These are phyloP conservation scores for Oryza meyeriana DNA, from an alignment of 176 grass and related monocot genomes.

Conservation along the genomic window DNA sequence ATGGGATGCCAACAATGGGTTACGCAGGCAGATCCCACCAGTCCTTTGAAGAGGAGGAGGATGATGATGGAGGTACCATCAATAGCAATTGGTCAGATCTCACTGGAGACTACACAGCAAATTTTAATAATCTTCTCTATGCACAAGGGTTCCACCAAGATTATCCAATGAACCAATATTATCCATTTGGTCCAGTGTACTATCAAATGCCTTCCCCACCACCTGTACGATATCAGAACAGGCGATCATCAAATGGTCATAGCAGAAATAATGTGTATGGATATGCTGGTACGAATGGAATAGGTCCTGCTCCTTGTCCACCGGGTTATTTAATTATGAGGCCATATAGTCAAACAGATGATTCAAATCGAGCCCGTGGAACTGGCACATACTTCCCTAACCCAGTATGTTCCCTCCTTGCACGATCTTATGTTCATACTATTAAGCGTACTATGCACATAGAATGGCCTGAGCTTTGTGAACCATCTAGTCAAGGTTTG, in stretches of 20 bases:
- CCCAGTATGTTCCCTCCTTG: constrained; percentile 46
- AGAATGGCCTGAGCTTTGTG: background rate
- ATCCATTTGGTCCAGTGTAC: constrained; percentile 19
- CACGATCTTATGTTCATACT: constrained; percentile 8
- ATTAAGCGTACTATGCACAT: background rate
- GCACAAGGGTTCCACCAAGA: constrained; percentile 43
- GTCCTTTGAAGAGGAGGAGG: constrained; percentile 8
- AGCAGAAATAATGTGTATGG: constrained; percentile 48
- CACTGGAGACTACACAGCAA: constrained; percentile 40
- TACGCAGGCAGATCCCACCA: constrained; percentile 13
- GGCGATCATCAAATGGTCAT: constrained; percentile 46
- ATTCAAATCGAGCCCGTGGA: constrained; percentile 55
- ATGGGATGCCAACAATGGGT: constrained; percentile 9
- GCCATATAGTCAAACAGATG: constrained; percentile 54
- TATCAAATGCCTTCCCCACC: constrained; percentile 36
- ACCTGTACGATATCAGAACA: constrained; percentile 51
- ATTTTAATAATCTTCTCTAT: constrained; percentile 57
- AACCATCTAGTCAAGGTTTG: background rate
- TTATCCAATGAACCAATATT: constrained; percentile 34
- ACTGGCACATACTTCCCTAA: constrained; percentile 92
- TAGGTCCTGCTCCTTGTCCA: constrained; percentile 38
- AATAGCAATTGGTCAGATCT: constrained; percentile 52
- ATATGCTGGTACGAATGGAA: constrained; percentile 50
- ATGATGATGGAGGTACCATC: constrained; percentile 31
- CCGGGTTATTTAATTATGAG: constrained; percentile 51